phyloP scores from a whole-genome alignment of 2,329 filamentous ascomycete genomes.

The Colletotrichum lentis region DNA sequence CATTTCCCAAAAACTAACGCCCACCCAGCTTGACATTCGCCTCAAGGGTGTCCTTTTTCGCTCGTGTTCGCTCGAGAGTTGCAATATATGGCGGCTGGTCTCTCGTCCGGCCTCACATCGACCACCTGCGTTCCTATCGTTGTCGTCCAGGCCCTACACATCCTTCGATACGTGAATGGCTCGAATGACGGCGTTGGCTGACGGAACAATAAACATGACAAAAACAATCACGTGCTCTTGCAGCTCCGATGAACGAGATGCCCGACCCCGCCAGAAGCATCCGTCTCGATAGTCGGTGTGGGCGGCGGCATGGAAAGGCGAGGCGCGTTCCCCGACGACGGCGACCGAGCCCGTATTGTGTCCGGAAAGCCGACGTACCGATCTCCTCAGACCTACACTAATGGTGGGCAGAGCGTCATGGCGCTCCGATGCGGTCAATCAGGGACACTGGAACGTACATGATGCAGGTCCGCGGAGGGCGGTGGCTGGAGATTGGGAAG shows the following conservation, averaged over 20 bases:
- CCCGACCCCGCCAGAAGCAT: neutral
- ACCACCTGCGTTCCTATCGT: neutral
- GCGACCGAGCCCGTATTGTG: neutral
- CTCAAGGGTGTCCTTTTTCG: neutral
- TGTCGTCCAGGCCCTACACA: neutral
- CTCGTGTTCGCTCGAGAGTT: neutral
- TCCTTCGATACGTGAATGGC: no score
- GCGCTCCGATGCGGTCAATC: constrained; percentile 22
- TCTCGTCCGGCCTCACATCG: no score
- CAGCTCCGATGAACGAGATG: neutral
- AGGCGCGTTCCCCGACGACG: neutral
- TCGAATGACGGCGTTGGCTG: neutral
- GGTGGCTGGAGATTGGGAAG: neutral
- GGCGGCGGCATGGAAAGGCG: neutral
- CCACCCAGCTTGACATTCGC: neutral
- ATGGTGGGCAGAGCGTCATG: constrained; percentile 18
- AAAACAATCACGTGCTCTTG: neutral
- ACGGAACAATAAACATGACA: neutral
- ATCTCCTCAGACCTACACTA: neutral
- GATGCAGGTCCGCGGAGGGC: constrained; percentile 32
- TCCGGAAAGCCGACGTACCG: constrained; percentile 4
- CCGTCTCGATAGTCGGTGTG: neutral
- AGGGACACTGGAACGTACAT: constrained; percentile 22
- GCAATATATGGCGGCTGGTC: neutral
- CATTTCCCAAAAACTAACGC: neutral